Percentiles rank a stretch among this genome's conserved stretches.
Evolutionary conservation across 1,139 yeast genomes (phyloP).

Genomic region (Meyerozyma elateridarum): DNA sequence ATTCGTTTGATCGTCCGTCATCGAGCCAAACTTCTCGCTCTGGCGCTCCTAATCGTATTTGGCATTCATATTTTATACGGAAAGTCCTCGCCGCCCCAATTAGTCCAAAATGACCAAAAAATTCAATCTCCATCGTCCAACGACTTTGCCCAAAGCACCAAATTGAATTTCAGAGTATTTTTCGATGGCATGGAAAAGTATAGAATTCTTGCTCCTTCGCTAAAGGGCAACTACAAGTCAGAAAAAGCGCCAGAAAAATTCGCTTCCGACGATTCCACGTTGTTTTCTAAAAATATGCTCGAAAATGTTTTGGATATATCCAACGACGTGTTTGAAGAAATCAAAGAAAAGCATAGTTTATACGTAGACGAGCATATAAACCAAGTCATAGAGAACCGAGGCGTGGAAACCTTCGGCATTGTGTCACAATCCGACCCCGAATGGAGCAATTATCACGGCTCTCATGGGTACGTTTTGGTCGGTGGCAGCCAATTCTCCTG

Average conservation of each 20-base stretch:
- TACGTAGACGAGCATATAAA: constrained; percentile 30
- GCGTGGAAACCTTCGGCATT: constrained; percentile 36
- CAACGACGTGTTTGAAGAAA: constrained; percentile 23
- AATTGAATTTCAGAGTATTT: constrained; percentile 26
- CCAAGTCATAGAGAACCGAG: constrained; percentile 24
- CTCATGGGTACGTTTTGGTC: constrained; percentile 38
- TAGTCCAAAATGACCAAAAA: not conserved
- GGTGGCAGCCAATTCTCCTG: constrained; percentile 45
- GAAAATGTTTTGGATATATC: constrained; percentile 38
- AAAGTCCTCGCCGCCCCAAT: no score
- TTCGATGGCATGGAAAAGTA: constrained; percentile 28
- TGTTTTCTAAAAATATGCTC: constrained; percentile 35
- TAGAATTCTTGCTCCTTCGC: constrained; percentile 24
- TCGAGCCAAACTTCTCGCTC: constrained; percentile 2
- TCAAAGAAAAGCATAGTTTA: constrained; percentile 29
- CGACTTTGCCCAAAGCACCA: not conserved
- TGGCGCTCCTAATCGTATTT: not conserved
- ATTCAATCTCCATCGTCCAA: not conserved
- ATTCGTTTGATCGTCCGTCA: constrained; percentile 2
- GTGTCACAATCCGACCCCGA: constrained; percentile 29
- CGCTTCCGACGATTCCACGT: constrained; percentile 20
- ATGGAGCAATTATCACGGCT: constrained; percentile 33
- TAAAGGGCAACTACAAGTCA: constrained; percentile 31
- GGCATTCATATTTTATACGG: not conserved
- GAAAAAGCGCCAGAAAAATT: constrained; percentile 31